Conservation (phyloP, 495 filamentous ascomycete genomes). For the Neurospora sublineolata region DNA sequence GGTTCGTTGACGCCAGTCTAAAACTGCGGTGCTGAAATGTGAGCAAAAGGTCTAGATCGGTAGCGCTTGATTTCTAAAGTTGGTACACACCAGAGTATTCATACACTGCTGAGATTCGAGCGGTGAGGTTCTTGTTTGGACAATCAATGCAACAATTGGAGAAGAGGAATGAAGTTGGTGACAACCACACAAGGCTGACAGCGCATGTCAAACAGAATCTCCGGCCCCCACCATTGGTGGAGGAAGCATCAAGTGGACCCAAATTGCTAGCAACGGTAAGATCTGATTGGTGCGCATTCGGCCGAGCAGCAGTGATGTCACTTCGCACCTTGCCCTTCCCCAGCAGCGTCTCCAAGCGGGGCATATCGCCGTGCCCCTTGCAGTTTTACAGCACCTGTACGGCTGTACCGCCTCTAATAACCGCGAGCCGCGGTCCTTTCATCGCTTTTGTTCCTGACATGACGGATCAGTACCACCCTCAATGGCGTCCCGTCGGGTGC, state of each 20-base stretch:
- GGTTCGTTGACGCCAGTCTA: neutral
- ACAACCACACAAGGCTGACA: neutral
- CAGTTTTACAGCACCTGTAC: neutral
- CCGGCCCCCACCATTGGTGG: neutral
- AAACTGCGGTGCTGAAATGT: neutral
- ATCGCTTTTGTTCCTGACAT: neutral
- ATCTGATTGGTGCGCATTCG: neutral
- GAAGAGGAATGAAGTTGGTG: neutral
- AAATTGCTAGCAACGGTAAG: neutral
- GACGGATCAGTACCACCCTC: neutral
- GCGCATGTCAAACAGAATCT: neutral
- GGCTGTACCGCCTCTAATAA: neutral
- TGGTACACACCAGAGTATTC: neutral
- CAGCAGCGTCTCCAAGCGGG: neutral
- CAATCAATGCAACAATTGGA: neutral
- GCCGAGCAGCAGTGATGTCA: neutral
- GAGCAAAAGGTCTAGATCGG: neutral
- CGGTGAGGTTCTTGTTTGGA: neutral
- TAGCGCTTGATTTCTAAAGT: neutral
- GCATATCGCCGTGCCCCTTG: neutral
- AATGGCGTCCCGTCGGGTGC: neutral
- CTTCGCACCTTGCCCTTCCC: neutral
- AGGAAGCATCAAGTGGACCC: neutral
- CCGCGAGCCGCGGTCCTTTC: neutral
- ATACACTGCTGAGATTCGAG: neutral